Evolutionary conservation across 345 rosid genomes (phyloP).

Genomic region (Eucalyptus fibrosa): DNA sequence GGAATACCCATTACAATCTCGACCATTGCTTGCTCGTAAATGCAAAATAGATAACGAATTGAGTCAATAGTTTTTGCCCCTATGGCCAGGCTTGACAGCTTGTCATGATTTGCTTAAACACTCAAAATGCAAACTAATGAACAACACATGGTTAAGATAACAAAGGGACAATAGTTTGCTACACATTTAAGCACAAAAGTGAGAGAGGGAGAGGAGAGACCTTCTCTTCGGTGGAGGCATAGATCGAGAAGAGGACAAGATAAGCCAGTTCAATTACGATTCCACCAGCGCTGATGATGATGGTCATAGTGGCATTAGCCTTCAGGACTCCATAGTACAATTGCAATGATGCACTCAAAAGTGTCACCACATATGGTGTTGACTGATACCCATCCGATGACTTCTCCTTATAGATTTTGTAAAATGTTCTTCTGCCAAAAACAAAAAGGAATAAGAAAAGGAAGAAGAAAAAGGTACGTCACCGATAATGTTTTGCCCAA

Average conservation of each 20-base stretch:
- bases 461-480: neutral
- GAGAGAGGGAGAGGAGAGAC: neutral
- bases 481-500: too few species aligned
- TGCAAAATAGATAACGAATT: neutral
- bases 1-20: neutral
- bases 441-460: too few species aligned
- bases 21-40: neutral
- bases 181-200: neutral
- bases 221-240: slow-evolving; percentile 15
- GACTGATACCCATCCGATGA: slow-evolving; percentile 25
- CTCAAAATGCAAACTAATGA: neutral
- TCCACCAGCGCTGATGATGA: slow-evolving; percentile 46
- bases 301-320: slow-evolving; percentile 13
- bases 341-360: slow-evolving; percentile 43
- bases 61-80: neutral
- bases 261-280: slow-evolving; percentile 37
- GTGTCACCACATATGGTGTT: slow-evolving; percentile 16
- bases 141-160: too few species aligned
- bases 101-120: neutral
- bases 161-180: neutral
- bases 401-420: slow-evolving; percentile 9
- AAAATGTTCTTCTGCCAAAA: slow-evolving; percentile 17
- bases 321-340: slow-evolving; percentile 47
- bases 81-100: neutral
- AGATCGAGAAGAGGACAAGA: slow-evolving; percentile 22